Conservation (phyloP, 2,329 filamentous ascomycete genomes). For the Stemphylium vesicarium region DNA sequence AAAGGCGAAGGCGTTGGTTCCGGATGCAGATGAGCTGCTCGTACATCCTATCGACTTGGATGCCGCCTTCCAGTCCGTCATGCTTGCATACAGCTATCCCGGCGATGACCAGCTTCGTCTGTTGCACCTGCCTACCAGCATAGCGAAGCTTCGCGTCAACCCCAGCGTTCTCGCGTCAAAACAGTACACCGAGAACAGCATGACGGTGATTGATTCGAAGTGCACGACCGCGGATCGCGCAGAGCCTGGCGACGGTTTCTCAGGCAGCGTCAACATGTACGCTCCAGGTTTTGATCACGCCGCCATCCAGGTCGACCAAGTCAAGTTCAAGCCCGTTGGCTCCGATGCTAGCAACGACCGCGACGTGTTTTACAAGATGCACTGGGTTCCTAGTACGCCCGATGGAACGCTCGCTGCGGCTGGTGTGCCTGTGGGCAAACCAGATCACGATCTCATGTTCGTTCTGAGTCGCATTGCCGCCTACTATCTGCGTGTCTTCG, state of each 20-base stretch:
- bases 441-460: neutral
- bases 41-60: conserved; percentile 42
- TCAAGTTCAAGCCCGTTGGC: neutral
- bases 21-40: neutral
- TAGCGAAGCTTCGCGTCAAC: conserved; percentile 31
- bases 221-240: neutral
- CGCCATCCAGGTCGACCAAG: neutral
- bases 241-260: neutral
- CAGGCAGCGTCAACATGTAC: neutral
- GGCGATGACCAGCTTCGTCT: conserved; percentile 29
- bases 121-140: conserved; percentile 15
- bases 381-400: neutral
- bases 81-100: conserved; percentile 40
- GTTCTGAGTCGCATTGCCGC: neutral
- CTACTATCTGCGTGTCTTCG: neutral
- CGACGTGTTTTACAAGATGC: neutral
- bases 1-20: neutral
- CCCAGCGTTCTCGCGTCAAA: neutral
- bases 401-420: neutral
- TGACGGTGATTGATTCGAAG: neutral
- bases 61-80: conserved; percentile 38
- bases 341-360: neutral
- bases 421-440: neutral
- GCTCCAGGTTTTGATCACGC: neutral
- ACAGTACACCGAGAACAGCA: neutral